Evolutionary conservation across 352 stramenopile species (phyloP), one percentile per base, ranked within the genome.

Genomic region (Thalassiosira pacifica): DNA sequence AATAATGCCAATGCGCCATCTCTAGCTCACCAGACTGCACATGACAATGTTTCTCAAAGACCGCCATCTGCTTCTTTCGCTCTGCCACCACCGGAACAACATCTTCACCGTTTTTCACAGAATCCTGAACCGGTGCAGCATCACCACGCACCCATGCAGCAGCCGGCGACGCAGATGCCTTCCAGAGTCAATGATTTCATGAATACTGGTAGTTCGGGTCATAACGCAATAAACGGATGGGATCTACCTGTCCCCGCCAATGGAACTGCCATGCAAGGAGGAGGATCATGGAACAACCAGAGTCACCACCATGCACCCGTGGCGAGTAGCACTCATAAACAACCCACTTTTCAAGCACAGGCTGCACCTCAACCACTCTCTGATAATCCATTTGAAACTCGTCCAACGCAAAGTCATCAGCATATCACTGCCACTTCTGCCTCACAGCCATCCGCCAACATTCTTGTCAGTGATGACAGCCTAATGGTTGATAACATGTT

Each of bases 401-500:
- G 34, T 29, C 68, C 64, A 27, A 65, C 73, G 16, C 52, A 53
- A 40, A 76, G 73, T 59, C 73, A 74, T 48, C 40, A 59, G 22
- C 16, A 24, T 37, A 70, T 18, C 32, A 19, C 31, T 29, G 65
- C 32, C n/a, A 31, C 64, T 61, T 68, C 40, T n/a, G n/a, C n/a
- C n/a, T n/a, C n/a, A 78, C 29, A n/a, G 52, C 67, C 59, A 67
- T 31, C 70, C 34, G 22, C 48, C 22, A 66, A 34, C 70, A 76
- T 77, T 37, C 32, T 22, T 10, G 63, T 80, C 24, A 83, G 60
- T 76, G 72, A 89, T 69, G 83, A 89, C 63, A 89, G 83, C 40
- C 59, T 80, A 48, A 83, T 89, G 37, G 83, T 89, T 5, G 77
- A 89, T 55, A 86, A 73, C 42, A 86, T 89, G 76, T 89, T 89